Evolutionary conservation across 2,329 filamentous ascomycete species (phyloP), one percentile per base, ranked within the genome.

Genomic region (Cordyceps cateniannulata): DNA sequence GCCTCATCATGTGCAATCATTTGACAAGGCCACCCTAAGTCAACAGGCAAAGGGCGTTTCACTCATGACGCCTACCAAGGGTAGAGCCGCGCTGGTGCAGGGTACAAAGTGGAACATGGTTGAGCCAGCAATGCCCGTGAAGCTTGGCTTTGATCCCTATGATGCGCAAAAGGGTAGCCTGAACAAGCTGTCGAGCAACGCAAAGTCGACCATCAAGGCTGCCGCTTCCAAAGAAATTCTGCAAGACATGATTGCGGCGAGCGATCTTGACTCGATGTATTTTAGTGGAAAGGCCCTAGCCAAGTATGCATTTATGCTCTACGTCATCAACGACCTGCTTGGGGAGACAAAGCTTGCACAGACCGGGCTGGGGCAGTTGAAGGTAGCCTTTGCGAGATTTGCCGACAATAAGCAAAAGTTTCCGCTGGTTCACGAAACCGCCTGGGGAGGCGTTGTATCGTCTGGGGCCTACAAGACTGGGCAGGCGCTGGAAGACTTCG

Each of bases 201-300:
- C 85, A 1, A 84, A 86, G 65, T 71, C 79, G 2, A 76, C 78
- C 2, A 88, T 96, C 60, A 75, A 77, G 40, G 77, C 81, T 1
- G 78, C 86, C 9, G 89, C 91, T 1, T 78, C 81, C n/a, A 81
- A 79, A 22, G 95, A 99, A 71, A 77, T 96, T 1, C 81, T 84
- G 1, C 87, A 95, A 73, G 82, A 92, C 70, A 90, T 97, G 73
- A 73, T 78, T n/a, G 76, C 77, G 0, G 87, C 95, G 69, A 85
- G 85, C 5, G 84, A 95, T 64, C 77, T 90, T 40, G 84, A 93
- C 70, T 96, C 91, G 42, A 93, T 96, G 85, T 98, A 98, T 74
- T 97, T 88, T 73, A 90, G 89, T 66, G 95, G 95, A 66, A 98
- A 93, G 79, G 84, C 85, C 1, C 75, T 95, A 20, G 88, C 86